Conservation (phyloP, 352 stramenopile genomes). For the Hyaloperonospora brassicae region DNA sequence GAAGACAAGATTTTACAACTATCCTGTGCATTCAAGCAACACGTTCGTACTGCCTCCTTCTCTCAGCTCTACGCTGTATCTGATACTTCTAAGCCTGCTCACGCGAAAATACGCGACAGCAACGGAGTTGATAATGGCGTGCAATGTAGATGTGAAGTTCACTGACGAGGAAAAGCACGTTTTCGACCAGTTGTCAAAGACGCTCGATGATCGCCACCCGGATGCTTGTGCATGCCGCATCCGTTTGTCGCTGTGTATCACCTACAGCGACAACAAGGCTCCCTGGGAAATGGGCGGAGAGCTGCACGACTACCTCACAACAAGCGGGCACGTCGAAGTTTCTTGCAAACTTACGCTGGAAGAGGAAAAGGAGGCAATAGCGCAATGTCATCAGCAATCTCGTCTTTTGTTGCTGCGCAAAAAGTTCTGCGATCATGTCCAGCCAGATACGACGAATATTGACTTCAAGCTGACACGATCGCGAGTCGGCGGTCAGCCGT, state of each 20-base stretch:
- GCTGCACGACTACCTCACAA: constrained; percentile 85
- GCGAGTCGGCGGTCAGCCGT: constrained; percentile 75
- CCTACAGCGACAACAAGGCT: constrained; percentile 89
- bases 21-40: constrained; percentile 94
- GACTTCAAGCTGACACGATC: constrained; percentile 60
- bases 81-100: constrained; percentile 96
- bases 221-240: constrained; percentile 94
- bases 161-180: constrained; percentile 95
- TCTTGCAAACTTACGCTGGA: constrained; percentile 89
- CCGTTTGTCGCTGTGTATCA: constrained; percentile 74
- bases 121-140: constrained; percentile 93
- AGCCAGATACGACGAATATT: constrained; percentile 24
- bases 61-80: constrained; percentile 94
- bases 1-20: constrained; percentile 94
- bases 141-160: constrained; percentile 94
- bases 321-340: constrained; percentile 88
- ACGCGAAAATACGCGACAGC: constrained; percentile 91
- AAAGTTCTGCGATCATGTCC: constrained; percentile 48
- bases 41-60: constrained; percentile 93
- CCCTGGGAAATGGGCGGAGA: constrained; percentile 78
- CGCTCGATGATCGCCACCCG: constrained; percentile 91
- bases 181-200: constrained; percentile 93
- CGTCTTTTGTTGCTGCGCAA: constrained; percentile 64
- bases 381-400: constrained; percentile 56
- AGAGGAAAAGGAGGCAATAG: constrained; percentile 91